Base-by-base conservation (phyloP, 345 rosid genomes). In the Euphorbia lathyris region DNA sequence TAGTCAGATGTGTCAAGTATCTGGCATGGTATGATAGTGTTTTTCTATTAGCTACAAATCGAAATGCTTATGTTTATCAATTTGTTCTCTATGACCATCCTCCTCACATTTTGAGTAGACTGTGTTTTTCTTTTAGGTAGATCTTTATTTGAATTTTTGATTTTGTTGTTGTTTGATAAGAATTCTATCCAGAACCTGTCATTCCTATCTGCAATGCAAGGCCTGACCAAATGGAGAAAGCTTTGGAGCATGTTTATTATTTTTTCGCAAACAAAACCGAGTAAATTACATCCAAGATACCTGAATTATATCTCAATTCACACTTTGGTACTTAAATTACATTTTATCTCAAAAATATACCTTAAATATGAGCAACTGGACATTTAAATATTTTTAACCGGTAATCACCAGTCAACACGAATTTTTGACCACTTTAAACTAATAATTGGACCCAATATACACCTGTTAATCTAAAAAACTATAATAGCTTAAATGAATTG, bases 181-280 rank as follows among this genome's bases (percentile, higher is more conserved):
- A 92, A 80, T 95, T 95, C 81, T 80, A 90, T 78, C 85, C 96
- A 9, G 97, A 95, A 65, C 97, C 99, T 10, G 89, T 95, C 62
- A 92, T 95, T 56, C 96, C 99, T 14, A 85, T 92, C 69, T 87
- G 92, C 71, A 84, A 78, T 55, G 92, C 98, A 23, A 89, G 93
- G 81, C 99, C 99, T 3, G 99, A 95, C 67, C 98, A 88, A 83
- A 98, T 95, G 0, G 99, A 90, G 80, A 95, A 92, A 84, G 98
- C 99, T 71, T 73, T 95, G 83, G 92, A 89, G 80, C 94, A 92
- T 78, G 96, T 95, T 43, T 92, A 81, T 72, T 83, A 95, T 75
- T 82, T 90, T 52, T 80, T 96, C 57, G 83, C 84, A 80, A 90
- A 79, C 86, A 95, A 85, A 83, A 84, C 92, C 61, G n/a, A n/a